Base-by-base conservation (phyloP, 2,329 filamentous ascomycete species). In the Calonectria pseudoreteaudii region DNA sequence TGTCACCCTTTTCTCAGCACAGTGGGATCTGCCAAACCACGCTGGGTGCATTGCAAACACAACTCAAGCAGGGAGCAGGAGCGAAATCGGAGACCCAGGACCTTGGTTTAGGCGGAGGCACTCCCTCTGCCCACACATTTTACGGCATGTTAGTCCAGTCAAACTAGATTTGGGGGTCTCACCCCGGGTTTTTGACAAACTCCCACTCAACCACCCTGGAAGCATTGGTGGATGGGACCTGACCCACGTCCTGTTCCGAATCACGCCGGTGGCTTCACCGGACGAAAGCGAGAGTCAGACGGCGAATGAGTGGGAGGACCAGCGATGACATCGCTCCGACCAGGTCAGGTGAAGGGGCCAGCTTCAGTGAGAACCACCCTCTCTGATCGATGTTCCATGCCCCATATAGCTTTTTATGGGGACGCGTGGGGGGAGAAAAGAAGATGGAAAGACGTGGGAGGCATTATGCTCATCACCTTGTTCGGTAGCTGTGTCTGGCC, bases 21-120 rank as follows among this genome's bases (percentile, higher is more conserved):
- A 26, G 60, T 66, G 38, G 56, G 52, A 68, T 70, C 71, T 71
- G 23, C 60, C 65, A 71, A 75, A 76, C 68, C 70, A 58, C 66
- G 60, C 73, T 31, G 68, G 66, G 56, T 74, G 64, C 62, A 70
- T 76, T 67, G 66, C 50, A 74, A 76, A 74, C 58, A 30, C 64
- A 62, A 31, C 49, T 34, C 67, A 58, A 64, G 56, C 44, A 66
- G 30, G n/a, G 30, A 58, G 30, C 44, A 30, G 69, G 70, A 79
- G 78, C 80, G 74, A 81, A 76, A 70, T 77, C 74, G 79, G 78
- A 80, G 74, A 69, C 71, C 58, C 65, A 56, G 71, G 73, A 66
- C 70, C 71, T 67, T 67, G 44, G n/a, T 36, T 13, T 38, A 34
- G 56, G 50, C 34, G 60, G 58, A 65, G 65, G 44, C 64, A 71